Base-by-base conservation (phyloP, 352 stramenopile species). In the Globisporangium irregulare region DNA sequence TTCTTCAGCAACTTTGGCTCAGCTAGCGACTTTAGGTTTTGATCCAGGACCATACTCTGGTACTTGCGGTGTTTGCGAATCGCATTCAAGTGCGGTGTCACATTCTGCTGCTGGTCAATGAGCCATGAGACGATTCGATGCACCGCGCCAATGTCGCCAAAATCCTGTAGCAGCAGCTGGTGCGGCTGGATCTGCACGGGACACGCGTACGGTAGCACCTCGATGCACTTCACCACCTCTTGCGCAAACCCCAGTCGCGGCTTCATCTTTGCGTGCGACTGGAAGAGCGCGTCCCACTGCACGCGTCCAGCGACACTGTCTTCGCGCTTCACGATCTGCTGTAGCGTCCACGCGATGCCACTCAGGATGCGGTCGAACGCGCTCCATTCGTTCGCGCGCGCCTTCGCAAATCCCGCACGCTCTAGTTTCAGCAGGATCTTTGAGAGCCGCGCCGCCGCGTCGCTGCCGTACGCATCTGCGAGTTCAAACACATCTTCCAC, bases 131-230 rank as follows among this genome's bases (percentile, higher is more conserved):
- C 73, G 24, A 91, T 64, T 14, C 77, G 73, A 4, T 79, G 61
- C 53, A 93, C 78, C 5, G 80, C 74, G 53, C 81, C 77, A 61
- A 91, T 82, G 59, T 93, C 85, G 46, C 82, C 81, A 69, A 87
- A 91, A 68, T 91, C 85, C 62, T 93, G 85, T n/a, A 93, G 73
- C 48, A 93, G 72, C 64, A 91, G 71, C 69, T 93, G 81, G 59
- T 93, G 85, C 32, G 85, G 81, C 65, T 93, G 85, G 53, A 93
- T 75, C 0, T 67, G 57, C 10, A 76, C 68, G 9, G 73, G 74
- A 56, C 73, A 79, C 1, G 54, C 57, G 29, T 71, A 66, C 27
- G 60, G 64, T 12, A 91, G 76, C 50, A 56, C 60, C 36, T 89
- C 77, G 7, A 93, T 46, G 51, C 82, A 75, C 4, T 65, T 62